Evolutionary conservation across 306 rosid species (phyloP).

Genomic region (Oxytropis ochrocephala): DNA sequence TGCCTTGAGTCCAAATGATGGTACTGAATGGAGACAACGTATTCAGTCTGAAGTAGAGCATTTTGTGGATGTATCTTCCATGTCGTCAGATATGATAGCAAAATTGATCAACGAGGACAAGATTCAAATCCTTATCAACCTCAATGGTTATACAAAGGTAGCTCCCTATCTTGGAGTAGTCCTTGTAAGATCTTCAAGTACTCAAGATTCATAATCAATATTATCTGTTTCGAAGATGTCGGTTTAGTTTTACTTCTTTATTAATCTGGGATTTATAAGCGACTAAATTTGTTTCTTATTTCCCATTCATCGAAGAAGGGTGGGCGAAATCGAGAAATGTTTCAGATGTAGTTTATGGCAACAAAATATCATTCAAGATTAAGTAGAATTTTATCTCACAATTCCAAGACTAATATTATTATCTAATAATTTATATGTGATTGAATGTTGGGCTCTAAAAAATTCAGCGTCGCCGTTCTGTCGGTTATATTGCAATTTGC

Average conservation of each 20-base stretch:
- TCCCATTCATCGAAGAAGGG: background rate
- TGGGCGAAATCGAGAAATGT: background rate
- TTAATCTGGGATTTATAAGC: background rate
- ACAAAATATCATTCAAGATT: background rate
- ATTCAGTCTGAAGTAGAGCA: conserved; percentile 89
- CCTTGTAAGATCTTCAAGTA: background rate
- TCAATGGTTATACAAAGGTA: conserved; percentile 98
- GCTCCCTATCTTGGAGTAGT: background rate
- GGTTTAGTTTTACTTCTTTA: background rate
- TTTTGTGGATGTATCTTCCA: conserved; percentile 81
- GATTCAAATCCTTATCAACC: conserved; percentile 85
- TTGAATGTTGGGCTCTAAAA: background rate
- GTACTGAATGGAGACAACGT: conserved; percentile 92
- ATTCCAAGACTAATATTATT: background rate
- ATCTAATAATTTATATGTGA: too few relatives aligned
- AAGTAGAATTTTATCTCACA: background rate
- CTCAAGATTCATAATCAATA: background rate
- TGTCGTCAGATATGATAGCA: conserved; percentile 88
- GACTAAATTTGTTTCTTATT: background rate
- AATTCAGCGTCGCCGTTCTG: too few relatives aligned
- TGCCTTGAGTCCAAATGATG: conserved; percentile 92
- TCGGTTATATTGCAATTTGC: too few relatives aligned
- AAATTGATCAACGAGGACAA: conserved; percentile 79
- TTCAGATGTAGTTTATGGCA: background rate
- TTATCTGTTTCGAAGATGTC: background rate